Conservation (phyloP, 495 filamentous ascomycete genomes). For the Penicillium egyptiacum region DNA sequence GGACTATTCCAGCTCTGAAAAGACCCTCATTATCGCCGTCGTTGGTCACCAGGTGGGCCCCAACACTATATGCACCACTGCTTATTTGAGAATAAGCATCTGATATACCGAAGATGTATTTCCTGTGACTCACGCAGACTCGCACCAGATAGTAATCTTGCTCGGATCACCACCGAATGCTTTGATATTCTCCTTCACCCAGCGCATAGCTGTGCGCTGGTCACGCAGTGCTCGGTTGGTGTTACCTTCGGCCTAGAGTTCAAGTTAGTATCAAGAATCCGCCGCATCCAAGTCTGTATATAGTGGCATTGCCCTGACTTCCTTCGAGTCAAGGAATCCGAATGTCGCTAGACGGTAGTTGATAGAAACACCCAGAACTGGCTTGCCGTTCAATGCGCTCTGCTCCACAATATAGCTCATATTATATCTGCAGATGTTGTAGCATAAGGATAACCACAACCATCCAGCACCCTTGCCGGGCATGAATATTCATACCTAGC, state of each 20-base stretch:
- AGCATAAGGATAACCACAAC: neutral
- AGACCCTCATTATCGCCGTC: conserved; percentile 38
- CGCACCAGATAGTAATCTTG: conserved; percentile 69
- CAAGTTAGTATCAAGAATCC: neutral
- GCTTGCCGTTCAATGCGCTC: conserved; percentile 47
- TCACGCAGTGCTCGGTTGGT: conserved; percentile 54
- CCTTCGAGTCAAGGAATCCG: conserved; percentile 63
- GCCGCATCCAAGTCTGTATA: neutral
- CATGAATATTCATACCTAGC: neutral
- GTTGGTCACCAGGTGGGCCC: conserved; percentile 38
- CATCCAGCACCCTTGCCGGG: neutral
- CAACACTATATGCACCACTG: conserved; percentile 42
- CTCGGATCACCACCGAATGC: conserved; percentile 56
- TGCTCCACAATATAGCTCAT: conserved; percentile 41
- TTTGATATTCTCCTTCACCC: conserved; percentile 53
- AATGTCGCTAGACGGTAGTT: conserved; percentile 73
- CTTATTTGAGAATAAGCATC: neutral
- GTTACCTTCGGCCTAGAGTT: conserved; percentile 39
- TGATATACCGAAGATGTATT: neutral
- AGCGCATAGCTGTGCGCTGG: conserved; percentile 49
- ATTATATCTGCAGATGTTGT: conserved; percentile 27
- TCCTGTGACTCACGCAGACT: conserved; percentile 54
- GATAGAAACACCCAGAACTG: conserved; percentile 69
- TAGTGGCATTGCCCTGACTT: conserved; percentile 33
- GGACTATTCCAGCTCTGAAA: conserved; percentile 34